Evolutionary conservation across 352 stramenopile genomes (phyloP), one percentile per base, ranked within the genome.

Genomic region (Pelagophyceae sp.): DNA sequence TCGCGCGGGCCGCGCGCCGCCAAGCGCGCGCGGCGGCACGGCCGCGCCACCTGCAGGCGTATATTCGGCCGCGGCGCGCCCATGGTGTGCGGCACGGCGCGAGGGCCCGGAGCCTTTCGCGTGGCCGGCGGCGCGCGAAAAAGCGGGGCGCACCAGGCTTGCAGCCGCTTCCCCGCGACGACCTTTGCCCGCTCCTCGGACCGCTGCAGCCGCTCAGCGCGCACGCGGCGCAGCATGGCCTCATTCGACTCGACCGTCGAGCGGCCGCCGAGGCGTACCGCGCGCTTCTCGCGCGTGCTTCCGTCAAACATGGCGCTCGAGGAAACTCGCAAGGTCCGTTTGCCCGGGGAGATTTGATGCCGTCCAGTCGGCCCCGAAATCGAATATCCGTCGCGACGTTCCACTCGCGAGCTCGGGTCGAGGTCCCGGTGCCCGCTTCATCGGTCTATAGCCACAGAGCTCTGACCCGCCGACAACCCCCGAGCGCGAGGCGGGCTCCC

Each of bases 261-360:
- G 35, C 67, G 67, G 5, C 67, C 67, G 38, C 67, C 37, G 35
- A 74, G 67, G 15, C 38, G 11, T 0, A 74, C n/a, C 2, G 6
- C 11, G 33, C 67, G 67, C 67, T 33, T 27, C 67, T 6, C 11
- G 2, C 33, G 35, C 15, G 5, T 37, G 67, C 67, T 74, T 31
- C 67, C 67, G 38, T 74, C 67, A 37, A 74, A 74, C 67, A 74
- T 74, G 6, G 67, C 27, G 19, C n/a, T n/a, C n/a, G n/a, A n/a
- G n/a, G n/a, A n/a, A n/a, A n/a, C n/a, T n/a, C n/a, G n/a, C n/a
- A n/a, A n/a, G n/a, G n/a, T n/a, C n/a, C n/a, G n/a, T n/a, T n/a
- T n/a, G n/a, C n/a, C n/a, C n/a, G n/a, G n/a, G n/a, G n/a, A n/a
- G n/a, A n/a, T n/a, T n/a, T n/a, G n/a, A n/a, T n/a, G n/a, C n/a